Evolutionary conservation across 2,329 filamentous ascomycete genomes (phyloP), one percentile per base, ranked within the genome.

Genomic region (Graphium sp.): DNA sequence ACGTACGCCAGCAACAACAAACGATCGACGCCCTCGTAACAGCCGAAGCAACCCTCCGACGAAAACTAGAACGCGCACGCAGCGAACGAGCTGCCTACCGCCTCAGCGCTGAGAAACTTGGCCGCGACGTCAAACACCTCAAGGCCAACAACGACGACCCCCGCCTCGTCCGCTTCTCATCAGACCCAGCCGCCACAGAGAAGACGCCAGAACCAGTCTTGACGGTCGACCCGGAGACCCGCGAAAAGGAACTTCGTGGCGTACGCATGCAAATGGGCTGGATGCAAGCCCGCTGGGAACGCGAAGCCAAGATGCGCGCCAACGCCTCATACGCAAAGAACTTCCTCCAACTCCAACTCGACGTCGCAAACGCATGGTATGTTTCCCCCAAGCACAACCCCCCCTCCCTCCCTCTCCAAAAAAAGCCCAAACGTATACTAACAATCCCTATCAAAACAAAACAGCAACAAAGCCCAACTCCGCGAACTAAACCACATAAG

Each of bases 391-490:
- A n/a, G n/a, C n/a, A n/a, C n/a, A n/a, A 27, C 24, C 28, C 21
- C 31, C 16, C 29, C 27, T 29, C 17, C 29, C 26, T 27, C 27
- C 24, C 18, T 30, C 15, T 19, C 11, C 4, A 15, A 12, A 26
- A 26, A 8, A 17, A 18, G 17, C n/a, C 23, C 19, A 23, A 17
- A 28, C 15, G 6, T 26, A 3, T 30, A 29, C 33, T 32, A 25
- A 32, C 24, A 24, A 11, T 33, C 30, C 19, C 29, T 18, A 27
- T 24, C 26, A 16, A n/a, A n/a, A n/a, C 24, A 28, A 25, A 32
- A 49, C 50, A 95, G 89, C 58, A 98, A 95, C 58, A 77, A 87
- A 50, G 79, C 82, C 35, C 83, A 95, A 48, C 73, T 95, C 34
- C 71, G 74, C 29, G 77, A 94, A 45, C 74, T 95, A 37, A 70